phyloP scores from a whole-genome alignment of 108 stramenopile genomes.

The Schizochytrium sp. region DNA sequence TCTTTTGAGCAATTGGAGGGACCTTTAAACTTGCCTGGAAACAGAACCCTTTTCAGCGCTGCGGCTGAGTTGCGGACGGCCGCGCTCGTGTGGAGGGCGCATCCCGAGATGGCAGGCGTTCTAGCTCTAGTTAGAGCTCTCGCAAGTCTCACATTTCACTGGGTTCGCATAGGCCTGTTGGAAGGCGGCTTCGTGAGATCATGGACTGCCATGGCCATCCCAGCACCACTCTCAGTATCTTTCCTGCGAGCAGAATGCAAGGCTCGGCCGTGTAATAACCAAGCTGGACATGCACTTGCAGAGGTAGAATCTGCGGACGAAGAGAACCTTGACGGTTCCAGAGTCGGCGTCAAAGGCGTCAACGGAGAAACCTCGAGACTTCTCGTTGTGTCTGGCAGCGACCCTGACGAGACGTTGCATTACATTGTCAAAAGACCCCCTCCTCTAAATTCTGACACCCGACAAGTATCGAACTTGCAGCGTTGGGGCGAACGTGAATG shows the following conservation, averaged over 20 bases:
- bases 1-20: no score
- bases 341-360: constrained; percentile 14
- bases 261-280: not conserved
- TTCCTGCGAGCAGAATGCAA: not conserved
- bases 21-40: no score
- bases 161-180: no score
- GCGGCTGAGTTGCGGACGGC: no score
- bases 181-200: no score
- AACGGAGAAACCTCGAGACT: constrained; percentile 21
- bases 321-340: constrained; percentile 34
- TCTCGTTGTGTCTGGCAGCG: constrained; percentile 1
- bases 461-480: not conserved
- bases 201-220: no score
- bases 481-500: not conserved
- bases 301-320: not conserved
- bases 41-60: no score
- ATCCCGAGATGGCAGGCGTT: no score
- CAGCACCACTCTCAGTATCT: not conserved
- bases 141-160: no score
- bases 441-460: not conserved
- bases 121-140: no score
- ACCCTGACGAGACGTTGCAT: constrained; percentile 10
- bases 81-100: no score
- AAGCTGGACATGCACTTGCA: not conserved
- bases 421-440: constrained; percentile 27